Conservation (phyloP, 2,329 filamentous ascomycete species). For the Aspergillus carbonarius region DNA sequence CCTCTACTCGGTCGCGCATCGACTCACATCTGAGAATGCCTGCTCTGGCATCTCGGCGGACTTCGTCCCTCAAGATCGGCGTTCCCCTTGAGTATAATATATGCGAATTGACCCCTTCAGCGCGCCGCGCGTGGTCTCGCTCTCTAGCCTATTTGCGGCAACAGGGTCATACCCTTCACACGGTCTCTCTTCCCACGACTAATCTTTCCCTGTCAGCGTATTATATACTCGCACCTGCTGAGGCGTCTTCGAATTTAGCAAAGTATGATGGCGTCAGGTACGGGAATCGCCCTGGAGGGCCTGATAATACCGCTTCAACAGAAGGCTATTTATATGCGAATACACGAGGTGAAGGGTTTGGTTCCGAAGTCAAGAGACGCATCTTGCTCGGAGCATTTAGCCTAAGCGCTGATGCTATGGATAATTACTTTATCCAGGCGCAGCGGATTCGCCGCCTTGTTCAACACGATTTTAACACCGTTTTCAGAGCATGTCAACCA, state of each 20-base stretch:
- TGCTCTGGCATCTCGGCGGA: constrained; percentile 22
- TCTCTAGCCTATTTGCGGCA: constrained; percentile 60
- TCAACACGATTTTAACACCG: constrained; percentile 78
- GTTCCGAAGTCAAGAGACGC: constrained; percentile 78
- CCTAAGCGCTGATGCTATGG: constrained; percentile 82
- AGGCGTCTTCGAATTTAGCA: constrained; percentile 92
- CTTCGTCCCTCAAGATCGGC: constrained; percentile 51
- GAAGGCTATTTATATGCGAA: constrained; percentile 66
- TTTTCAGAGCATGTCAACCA: constrained; percentile 70
- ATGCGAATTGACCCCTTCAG: constrained; percentile 67
- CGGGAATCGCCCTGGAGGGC: constrained; percentile 57
- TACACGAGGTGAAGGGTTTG: constrained; percentile 73
- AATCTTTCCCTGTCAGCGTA: constrained; percentile 86
- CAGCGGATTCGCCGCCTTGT: constrained; percentile 84
- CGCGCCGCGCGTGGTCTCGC: constrained; percentile 68
- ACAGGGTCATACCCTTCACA: constrained; percentile 69
- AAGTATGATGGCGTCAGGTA: constrained; percentile 98
- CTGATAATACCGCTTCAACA: constrained; percentile 54
- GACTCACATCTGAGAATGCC: constrained; percentile 42
- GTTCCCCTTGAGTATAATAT: constrained; percentile 82
- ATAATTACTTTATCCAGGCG: constrained; percentile 96
- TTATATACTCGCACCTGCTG: constrained; percentile 91
- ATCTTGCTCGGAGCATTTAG: constrained; percentile 89
- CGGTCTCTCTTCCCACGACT: constrained; percentile 79
- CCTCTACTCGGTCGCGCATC: constrained; percentile 54